Base-by-base conservation (phyloP, 495 filamentous ascomycete species). In the Podospora pseudocomata region DNA sequence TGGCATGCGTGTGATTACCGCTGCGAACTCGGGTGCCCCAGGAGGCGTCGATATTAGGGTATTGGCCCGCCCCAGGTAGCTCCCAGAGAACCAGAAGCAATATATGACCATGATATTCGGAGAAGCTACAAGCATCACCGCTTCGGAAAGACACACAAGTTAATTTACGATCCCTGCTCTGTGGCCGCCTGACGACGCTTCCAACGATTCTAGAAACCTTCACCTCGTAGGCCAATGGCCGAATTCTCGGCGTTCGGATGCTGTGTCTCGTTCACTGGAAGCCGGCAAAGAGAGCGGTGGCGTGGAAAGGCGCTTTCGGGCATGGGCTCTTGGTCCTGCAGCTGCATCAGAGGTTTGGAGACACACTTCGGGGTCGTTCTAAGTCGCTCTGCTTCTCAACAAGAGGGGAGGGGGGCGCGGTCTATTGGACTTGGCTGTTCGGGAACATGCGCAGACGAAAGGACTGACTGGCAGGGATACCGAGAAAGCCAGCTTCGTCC, bases 181-280 rank as follows among this genome's bases (percentile, higher is more conserved):
- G n/a, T 26, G n/a, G 55, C 55, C 55, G 23, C 55, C 55, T 58
- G 55, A 20, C 55, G n/a, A 19, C n/a, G 55, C 55, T 58, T 49
- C 39, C 55, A 58, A 62, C 27, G 60, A 6, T 62, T 62, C 60
- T 62, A 62, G 60, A 62, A 62, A 34, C 60, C 7, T 32, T 34
- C 16, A 62, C 18, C 26, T 26, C 23, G 18, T 32, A 27, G 55
- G 27, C 59, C 59, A 61, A 61, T 61, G 59, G 59, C 59, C 59
- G 23, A 32, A 28, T 61, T 32, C 59, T 61, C 59, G 59, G 59
- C 32, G 59, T 61, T 27, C 23, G 59, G 59, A 61, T 61, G 59
- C 27, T 27, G 59, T 61, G 28, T 32, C 19, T 27, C 16, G 28
- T 58, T 58, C 55, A 58, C 55, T 58, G 55, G 55, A 58, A 58